These are phyloP conservation scores for Colletotrichum euphorbiae DNA, from an alignment of 2,329 filamentous ascomycete genomes.

Conservation along the genomic window DNA sequence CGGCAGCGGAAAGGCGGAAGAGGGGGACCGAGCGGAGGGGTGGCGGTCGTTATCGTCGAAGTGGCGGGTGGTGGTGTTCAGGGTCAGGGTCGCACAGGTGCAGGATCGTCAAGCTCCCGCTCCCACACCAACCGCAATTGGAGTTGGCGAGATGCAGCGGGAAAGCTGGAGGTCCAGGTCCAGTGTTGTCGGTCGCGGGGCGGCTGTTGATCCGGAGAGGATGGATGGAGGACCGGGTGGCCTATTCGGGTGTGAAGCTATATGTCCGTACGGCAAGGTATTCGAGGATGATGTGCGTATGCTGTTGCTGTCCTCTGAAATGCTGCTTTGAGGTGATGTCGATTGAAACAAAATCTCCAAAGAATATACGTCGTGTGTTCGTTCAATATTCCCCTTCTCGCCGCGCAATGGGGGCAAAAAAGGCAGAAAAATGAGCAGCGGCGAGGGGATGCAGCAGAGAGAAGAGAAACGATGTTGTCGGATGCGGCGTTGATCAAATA, in stretches of 20 bases:
- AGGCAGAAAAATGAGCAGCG: background rate
- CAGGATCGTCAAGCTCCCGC: conserved; percentile 34
- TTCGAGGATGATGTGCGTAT: background rate
- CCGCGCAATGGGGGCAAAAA: conserved; percentile 1
- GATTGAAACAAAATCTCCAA: background rate
- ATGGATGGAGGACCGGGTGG: background rate
- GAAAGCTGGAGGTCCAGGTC: background rate
- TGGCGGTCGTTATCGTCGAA: background rate
- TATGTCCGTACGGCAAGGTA: background rate
- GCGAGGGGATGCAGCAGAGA: conserved; percentile 3
- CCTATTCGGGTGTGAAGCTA: background rate
- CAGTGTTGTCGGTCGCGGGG: conserved; percentile 31
- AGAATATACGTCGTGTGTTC: background rate
- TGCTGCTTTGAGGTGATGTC: background rate
- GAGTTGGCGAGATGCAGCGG: conserved; percentile 2
- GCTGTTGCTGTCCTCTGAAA: background rate
- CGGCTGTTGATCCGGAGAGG: conserved; percentile 22
- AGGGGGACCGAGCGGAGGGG: conserved; percentile 29
- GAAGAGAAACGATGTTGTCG: conserved; percentile 13
- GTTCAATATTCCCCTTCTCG: background rate
- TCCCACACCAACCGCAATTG: conserved; percentile 17
- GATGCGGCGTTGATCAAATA: conserved; percentile 12
- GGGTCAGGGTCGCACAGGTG: conserved; percentile 16
- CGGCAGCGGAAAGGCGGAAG: background rate
- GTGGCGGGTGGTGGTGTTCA: background rate